Percentiles rank a stretch among this genome's conserved stretches.
phyloP scores from a whole-genome alignment of 78 protist species.

The slime mould (Dictyostelium discoideum) region DNA sequence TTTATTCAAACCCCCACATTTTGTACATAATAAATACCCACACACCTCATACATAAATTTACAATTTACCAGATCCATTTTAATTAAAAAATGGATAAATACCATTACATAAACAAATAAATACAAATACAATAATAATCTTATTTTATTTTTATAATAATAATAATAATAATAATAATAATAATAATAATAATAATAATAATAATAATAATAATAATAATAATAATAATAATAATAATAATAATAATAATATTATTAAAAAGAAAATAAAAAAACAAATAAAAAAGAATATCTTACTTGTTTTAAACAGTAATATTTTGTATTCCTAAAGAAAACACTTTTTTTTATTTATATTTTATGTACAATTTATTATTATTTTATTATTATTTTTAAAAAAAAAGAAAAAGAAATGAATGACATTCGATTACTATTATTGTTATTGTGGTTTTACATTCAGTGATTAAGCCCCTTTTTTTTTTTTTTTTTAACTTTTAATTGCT shows the following conservation, averaged over 20 bases:
- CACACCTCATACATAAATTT: not conserved
- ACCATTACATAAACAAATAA: not conserved
- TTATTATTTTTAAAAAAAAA: too few relatives aligned
- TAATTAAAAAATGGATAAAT: not conserved
- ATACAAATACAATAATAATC: not conserved
- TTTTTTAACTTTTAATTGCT: slow-evolving; percentile 55
- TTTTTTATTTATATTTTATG: not conserved
- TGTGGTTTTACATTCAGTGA: not conserved
- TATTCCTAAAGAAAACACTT: not conserved
- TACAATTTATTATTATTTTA: not conserved
- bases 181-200: too few relatives aligned
- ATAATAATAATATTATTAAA: too few relatives aligned
- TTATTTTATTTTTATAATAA: not conserved
- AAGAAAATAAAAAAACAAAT: not conserved
- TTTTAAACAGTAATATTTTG: too few relatives aligned
- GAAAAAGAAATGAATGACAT: not conserved
- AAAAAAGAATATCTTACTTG: too few relatives aligned
- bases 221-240: too few relatives aligned
- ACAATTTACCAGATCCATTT: not conserved
- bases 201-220: too few relatives aligned
- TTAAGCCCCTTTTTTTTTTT: not conserved
- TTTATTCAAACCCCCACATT: not conserved
- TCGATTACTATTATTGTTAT: not conserved
- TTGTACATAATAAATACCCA: not conserved
- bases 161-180: too few relatives aligned